These are phyloP conservation scores for Mollisiaceae sp. DNA, from an alignment of 2,329 filamentous ascomycete genomes.

Conservation along the genomic window DNA sequence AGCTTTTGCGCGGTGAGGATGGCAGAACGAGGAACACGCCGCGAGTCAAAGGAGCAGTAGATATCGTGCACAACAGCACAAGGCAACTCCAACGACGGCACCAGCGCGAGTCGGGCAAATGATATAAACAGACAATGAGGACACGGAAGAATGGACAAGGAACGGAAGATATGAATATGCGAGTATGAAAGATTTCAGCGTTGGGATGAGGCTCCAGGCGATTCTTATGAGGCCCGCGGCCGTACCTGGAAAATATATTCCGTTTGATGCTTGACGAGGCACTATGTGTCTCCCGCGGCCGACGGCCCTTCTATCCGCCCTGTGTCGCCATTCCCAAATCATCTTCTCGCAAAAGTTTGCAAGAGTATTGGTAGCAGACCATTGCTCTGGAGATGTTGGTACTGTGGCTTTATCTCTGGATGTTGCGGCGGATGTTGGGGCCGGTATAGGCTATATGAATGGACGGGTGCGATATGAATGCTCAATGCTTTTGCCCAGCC, in stretches of 20 bases:
- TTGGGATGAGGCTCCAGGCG: background rate
- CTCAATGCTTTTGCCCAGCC: slow-evolving; percentile 1
- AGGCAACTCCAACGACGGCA: background rate
- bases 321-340: slow-evolving; percentile 6
- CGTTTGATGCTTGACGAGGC: background rate
- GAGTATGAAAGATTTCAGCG: background rate
- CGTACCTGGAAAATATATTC: slow-evolving; percentile 14
- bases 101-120: background rate
- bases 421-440: slow-evolving; percentile 24
- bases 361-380: background rate
- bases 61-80: background rate
- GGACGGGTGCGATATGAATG: background rate
- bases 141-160: background rate
- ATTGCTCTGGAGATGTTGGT: background rate
- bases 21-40: background rate
- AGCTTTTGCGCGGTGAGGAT: background rate
- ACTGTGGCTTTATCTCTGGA: slow-evolving; percentile 17
- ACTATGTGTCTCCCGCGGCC: slow-evolving; percentile 18
- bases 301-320: slow-evolving; percentile 25
- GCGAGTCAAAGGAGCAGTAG: background rate
- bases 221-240: background rate
- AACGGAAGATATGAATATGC: background rate
- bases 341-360: background rate
- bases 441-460: slow-evolving; percentile 22
- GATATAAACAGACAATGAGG: slow-evolving; percentile 1